A percentile compares a stretch with the other conserved stretches of the same genome.
phyloP scores from a whole-genome alignment of 495 filamentous ascomycete genomes.

The Hypoxylon perforatum region DNA sequence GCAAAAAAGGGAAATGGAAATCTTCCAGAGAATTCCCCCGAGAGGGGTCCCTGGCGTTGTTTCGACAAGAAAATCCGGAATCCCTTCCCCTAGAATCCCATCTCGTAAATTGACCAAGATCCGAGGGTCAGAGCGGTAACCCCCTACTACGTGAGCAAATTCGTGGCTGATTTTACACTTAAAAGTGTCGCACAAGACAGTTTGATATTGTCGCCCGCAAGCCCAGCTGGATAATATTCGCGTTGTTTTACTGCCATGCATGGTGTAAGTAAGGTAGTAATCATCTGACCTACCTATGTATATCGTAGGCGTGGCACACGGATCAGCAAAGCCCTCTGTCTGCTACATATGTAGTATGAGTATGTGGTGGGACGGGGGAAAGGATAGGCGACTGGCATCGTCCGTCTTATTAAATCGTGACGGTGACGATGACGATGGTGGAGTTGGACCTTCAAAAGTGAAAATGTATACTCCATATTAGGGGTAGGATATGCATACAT shows the following conservation, averaged over 20 bases:
- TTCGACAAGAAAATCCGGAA: slow-evolving; percentile 32
- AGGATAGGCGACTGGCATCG: slow-evolving; percentile 28
- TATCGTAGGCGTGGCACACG: slow-evolving; percentile 31
- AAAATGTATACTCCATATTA: slow-evolving; percentile 19
- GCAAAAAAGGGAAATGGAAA: slow-evolving; percentile 35
- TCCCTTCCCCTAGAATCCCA: slow-evolving; percentile 25
- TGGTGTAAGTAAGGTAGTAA: slow-evolving; percentile 11
- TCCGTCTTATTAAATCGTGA: slow-evolving; percentile 37
- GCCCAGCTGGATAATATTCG: slow-evolving; percentile 2
- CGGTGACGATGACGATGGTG: slow-evolving; percentile 41
- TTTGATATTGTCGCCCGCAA: slow-evolving; percentile 11
- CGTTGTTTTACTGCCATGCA: slow-evolving; percentile 13
- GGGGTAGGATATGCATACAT: too few species aligned
- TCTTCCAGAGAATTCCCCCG: slow-evolving; percentile 38
- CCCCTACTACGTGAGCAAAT: slow-evolving; percentile 2
- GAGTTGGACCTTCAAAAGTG: slow-evolving; percentile 25
- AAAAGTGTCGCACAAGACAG: slow-evolving; percentile 5
- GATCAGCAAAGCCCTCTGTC: slow-evolving; percentile 26
- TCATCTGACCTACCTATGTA: slow-evolving; percentile 31
- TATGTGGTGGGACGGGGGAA: slow-evolving; percentile 30
- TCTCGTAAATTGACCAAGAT: slow-evolving; percentile 21
- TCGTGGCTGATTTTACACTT: slow-evolving; percentile 23
- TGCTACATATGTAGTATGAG: slow-evolving; percentile 7
- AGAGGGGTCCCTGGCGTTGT: slow-evolving; percentile 14
- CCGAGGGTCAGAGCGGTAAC: not conserved